phyloP scores from a whole-genome alignment of 106 monocot genomes.

The Platanthera zijinensis region DNA sequence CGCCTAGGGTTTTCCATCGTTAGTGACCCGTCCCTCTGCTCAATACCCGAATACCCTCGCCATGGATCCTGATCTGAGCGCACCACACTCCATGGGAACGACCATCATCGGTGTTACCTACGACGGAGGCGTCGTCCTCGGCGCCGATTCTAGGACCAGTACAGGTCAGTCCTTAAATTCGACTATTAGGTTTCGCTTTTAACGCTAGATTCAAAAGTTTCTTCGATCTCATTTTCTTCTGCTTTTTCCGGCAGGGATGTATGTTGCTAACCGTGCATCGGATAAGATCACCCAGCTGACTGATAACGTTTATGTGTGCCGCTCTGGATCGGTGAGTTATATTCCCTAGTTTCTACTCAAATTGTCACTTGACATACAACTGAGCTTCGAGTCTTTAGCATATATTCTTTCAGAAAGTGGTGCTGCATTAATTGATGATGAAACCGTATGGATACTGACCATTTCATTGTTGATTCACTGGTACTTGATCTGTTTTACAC shows the following conservation, averaged over 20 bases:
- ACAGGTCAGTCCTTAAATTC: conserved; percentile 13
- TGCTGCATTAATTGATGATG: background rate
- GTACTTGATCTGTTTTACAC: background rate
- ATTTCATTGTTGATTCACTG: background rate
- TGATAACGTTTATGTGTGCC: conserved; percentile 30
- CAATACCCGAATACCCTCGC: background rate
- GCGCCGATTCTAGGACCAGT: conserved; percentile 29
- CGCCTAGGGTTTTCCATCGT: background rate
- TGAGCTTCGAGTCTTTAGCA: background rate
- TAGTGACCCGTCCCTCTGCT: background rate
- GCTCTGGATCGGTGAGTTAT: conserved; percentile 27
- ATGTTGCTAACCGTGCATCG: conserved; percentile 28
- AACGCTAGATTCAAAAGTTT: background rate
- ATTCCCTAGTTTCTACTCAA: background rate
- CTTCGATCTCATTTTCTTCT: background rate
- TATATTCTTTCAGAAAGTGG: background rate
- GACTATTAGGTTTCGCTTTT: background rate
- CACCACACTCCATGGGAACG: conserved; percentile 24
- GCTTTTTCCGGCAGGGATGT: conserved; percentile 17
- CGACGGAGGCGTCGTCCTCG: conserved; percentile 29
- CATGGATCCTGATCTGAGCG: conserved; percentile 14
- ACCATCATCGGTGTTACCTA: conserved; percentile 34
- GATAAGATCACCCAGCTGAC: conserved; percentile 30
- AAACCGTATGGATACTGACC: background rate
- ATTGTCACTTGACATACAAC: background rate